phyloP scores from a whole-genome alignment of 2,329 filamentous ascomycete species.

The Beauveria australis region DNA sequence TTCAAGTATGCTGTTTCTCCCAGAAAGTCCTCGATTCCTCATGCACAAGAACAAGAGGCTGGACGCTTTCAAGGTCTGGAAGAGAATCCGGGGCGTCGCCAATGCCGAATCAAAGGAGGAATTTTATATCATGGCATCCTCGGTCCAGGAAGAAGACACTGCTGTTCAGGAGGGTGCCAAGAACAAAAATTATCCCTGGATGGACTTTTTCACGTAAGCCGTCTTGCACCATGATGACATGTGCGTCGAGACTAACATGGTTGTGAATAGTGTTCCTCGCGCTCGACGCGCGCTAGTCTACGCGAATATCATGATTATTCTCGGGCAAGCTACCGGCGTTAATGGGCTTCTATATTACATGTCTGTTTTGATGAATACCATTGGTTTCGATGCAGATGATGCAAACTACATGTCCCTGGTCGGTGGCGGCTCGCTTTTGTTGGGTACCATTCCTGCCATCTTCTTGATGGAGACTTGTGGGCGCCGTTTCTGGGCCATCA shows the following conservation, averaged over 20 bases:
- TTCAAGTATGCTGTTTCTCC: conserved; percentile 61
- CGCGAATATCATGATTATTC: conserved; percentile 61
- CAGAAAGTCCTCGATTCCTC: conserved; percentile 59
- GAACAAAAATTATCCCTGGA: conserved; percentile 55
- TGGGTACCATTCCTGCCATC: conserved; percentile 61
- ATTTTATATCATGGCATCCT: conserved; percentile 64
- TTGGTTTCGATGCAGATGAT: conserved; percentile 55
- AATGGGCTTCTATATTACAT: conserved; percentile 69
- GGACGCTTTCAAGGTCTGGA: conserved; percentile 56
- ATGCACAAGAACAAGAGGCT: conserved; percentile 53
- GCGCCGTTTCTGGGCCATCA: conserved; percentile 66
- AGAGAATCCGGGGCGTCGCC: conserved; percentile 57
- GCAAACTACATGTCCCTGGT: conserved; percentile 69
- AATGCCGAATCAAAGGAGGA: conserved; percentile 54
- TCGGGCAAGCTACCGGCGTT: conserved; percentile 64
- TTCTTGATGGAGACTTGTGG: conserved; percentile 66
- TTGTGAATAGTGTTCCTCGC: conserved; percentile 40
- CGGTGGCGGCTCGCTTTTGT: conserved; percentile 56
- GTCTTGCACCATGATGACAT: not conserved
- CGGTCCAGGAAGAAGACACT: conserved; percentile 49
- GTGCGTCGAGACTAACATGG: not conserved
- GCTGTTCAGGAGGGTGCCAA: conserved; percentile 40
- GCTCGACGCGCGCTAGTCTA: conserved; percentile 59
- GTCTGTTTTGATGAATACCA: conserved; percentile 56
- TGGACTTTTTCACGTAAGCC: conserved; percentile 59